Evolutionary conservation across 257 asterid genomes (phyloP).

Genomic region (Lithospermum erythrorhizon): DNA sequence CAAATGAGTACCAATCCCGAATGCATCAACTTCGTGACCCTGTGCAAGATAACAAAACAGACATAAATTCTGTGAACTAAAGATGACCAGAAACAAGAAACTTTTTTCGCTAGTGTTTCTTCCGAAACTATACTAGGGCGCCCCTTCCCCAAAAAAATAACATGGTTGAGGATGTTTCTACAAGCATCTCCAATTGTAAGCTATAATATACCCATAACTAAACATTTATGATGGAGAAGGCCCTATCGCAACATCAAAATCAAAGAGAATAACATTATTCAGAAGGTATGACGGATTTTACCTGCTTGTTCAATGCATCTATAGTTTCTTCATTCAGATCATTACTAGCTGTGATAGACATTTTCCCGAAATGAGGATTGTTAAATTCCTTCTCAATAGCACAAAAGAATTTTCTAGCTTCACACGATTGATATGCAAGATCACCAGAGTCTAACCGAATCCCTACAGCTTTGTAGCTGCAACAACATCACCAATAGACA

Average conservation of each 20-base stretch:
- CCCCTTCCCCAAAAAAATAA: too few relatives aligned
- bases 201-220: too few relatives aligned
- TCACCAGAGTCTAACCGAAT: slow-evolving; percentile 97
- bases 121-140: not conserved
- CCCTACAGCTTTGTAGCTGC: slow-evolving; percentile 82
- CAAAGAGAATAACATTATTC: too few relatives aligned
- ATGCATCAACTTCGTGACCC: slow-evolving; percentile 96
- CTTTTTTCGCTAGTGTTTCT: not conserved
- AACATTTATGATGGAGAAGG: too few relatives aligned
- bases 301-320: slow-evolving; percentile 97
- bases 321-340: slow-evolving; percentile 96
- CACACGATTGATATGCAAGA: slow-evolving; percentile 86
- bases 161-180: too few relatives aligned
- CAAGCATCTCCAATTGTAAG: too few relatives aligned
- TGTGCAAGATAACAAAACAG: slow-evolving; percentile 21
- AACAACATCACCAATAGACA: slow-evolving; percentile 12
- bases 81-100: too few relatives aligned
- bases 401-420: slow-evolving; percentile 58
- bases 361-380: slow-evolving; percentile 59
- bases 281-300: slow-evolving; percentile 8
- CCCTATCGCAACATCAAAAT: too few relatives aligned
- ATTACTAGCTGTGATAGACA: slow-evolving; percentile 77
- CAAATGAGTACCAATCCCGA: slow-evolving; percentile 92
- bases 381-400: slow-evolving; percentile 68
- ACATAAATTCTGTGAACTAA: not conserved